A percentile compares a stretch with the other conserved stretches of the same genome.
phyloP scores from a whole-genome alignment of 805 yeast genomes.

The Spathaspora passalidarum region DNA sequence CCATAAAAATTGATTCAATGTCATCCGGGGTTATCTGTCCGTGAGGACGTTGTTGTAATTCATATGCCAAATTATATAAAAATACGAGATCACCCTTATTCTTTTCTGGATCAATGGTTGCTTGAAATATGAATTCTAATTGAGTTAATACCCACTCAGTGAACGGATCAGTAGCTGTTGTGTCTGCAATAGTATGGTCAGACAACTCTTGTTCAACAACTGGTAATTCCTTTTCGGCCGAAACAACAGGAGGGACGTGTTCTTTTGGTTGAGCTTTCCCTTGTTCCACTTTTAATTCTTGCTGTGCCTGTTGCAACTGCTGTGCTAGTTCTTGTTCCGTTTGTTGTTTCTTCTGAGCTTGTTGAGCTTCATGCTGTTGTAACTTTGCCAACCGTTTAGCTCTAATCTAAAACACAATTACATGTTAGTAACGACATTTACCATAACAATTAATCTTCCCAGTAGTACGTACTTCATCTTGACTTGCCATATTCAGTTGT shows the following conservation, averaged over 20 bases:
- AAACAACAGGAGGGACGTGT: not conserved
- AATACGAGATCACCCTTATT: conserved; percentile 14
- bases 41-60: conserved; percentile 14
- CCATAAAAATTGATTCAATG: conserved; percentile 54
- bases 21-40: conserved; percentile 26
- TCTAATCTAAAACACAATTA: conserved; percentile 32
- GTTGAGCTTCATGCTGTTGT: not conserved
- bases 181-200: not conserved
- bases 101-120: conserved; percentile 22
- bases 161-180: not conserved
- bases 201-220: not conserved
- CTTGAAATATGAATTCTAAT: conserved; percentile 35
- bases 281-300: not conserved
- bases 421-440: not conserved
- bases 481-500: conserved; percentile 8
- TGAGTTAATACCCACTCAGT: conserved; percentile 42
- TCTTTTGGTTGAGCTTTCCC: conserved; percentile 13
- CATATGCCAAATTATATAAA: conserved; percentile 23
- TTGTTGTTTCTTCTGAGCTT: not conserved
- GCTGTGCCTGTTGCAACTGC: not conserved
- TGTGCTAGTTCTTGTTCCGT: not conserved
- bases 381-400: conserved; percentile 54
- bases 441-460: not conserved
- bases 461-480: conserved; percentile 15
- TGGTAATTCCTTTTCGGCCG: not conserved